Conservation (phyloP, 371 early-diverging fungal genomes). For the Syncephalastrum contaminatum region DNA sequence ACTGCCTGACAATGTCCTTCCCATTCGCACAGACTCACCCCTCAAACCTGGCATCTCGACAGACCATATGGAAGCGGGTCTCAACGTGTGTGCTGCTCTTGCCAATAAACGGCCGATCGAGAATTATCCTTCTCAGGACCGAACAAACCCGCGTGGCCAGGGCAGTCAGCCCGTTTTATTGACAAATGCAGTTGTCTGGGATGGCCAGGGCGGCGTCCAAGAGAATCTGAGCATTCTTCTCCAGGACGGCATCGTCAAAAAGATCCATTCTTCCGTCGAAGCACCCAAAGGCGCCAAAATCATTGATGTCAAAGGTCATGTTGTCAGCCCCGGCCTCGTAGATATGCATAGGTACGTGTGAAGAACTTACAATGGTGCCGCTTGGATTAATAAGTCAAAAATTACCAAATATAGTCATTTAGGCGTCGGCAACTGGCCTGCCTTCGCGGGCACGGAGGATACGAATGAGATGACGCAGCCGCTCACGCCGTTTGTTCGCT, state of each 20-base stretch:
- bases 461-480: constrained; percentile 68
- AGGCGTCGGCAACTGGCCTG: constrained; percentile 67
- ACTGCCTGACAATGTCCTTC: constrained; percentile 4
- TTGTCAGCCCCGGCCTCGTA: constrained; percentile 73
- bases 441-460: constrained; percentile 49
- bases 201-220: constrained; percentile 50
- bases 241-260: constrained; percentile 49
- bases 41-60: constrained; percentile 22
- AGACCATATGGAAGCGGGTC: constrained; percentile 15
- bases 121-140: constrained; percentile 8
- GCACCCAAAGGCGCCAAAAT: constrained; percentile 28
- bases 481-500: constrained; percentile 55
- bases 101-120: neutral
- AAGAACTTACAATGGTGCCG: neutral
- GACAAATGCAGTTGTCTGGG: constrained; percentile 58
- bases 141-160: constrained; percentile 17
- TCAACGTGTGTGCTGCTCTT: constrained; percentile 17
- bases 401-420: constrained; percentile 40
- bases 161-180: constrained; percentile 30
- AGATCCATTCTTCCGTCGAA: constrained; percentile 34
- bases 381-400: constrained; percentile 1
- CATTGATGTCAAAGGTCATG: constrained; percentile 64
- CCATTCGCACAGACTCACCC: neutral
- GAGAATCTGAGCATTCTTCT: constrained; percentile 51
- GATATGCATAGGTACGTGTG: constrained; percentile 69